Evolutionary conservation across 2,329 filamentous ascomycete species (phyloP), one percentile per base, ranked within the genome.

Genomic region (Ophiosphaerella korrae): DNA sequence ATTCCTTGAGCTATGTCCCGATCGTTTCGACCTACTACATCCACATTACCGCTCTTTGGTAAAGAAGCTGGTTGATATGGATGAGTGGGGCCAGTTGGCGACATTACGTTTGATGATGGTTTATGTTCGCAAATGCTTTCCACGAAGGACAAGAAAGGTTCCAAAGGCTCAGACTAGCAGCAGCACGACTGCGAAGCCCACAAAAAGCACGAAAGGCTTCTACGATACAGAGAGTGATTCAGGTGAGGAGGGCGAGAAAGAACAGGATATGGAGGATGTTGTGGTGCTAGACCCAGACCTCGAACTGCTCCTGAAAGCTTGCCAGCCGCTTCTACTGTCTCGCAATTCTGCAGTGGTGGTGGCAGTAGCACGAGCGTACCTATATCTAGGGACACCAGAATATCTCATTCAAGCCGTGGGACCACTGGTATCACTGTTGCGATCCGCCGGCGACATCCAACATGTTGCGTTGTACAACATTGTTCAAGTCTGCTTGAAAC

Each of bases 21-120:
- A 95, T 13, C 82, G 89, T 46, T 82, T 96, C 57, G 92, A 97
- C 70, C 77, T 99, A 52, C 86, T 99, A 61, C 94, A 99, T 74
- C 87, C 88, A 59, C 89, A 96, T 70, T 99, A 97, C 75, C 85
- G 90, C 43, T 81, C 84, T 32, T 78, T 99, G 56, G 87, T 96
- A 56, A 90, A 86, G 72, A 96, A 97, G 78, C 78, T 97, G 45
- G 91, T 97, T 21, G 94, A 99, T 70, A 99, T 99, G 94, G 94
- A 99, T 68, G 94, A 99, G 75, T 99, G 94, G 94, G 89, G 92
- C 36, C 94, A 99, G 75, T 74, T 97, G 46, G 88, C 91, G 2
- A 89, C 89, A 2, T 70, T 99, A 62, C 84, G 86, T 34, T 78
- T 99, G 58, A 87, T 97, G 84, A 88, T 89, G 1, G 78, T 86